Evolutionary conservation across 257 asterid species (phyloP).

Genomic region (Salvia hispanica): DNA sequence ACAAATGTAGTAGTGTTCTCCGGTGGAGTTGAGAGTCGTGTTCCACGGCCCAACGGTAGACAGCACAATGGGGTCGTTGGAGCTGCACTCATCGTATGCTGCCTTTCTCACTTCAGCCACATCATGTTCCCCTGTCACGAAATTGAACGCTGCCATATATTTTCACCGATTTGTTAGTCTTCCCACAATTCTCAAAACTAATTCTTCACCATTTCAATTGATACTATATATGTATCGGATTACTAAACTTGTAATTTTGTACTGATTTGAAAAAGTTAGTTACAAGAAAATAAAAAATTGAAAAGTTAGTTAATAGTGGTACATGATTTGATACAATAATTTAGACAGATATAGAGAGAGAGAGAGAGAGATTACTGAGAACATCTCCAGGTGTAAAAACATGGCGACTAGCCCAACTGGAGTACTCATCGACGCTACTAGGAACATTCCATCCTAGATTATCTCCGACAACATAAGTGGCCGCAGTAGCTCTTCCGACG

Average conservation of each 20-base stretch:
- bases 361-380: constrained; percentile 39
- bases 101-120: constrained; percentile 57
- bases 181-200: neutral
- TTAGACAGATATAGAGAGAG: neutral
- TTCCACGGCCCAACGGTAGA: constrained; percentile 53
- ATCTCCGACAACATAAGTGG: constrained; percentile 58
- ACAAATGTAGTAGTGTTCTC: constrained; percentile 52
- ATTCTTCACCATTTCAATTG: neutral
- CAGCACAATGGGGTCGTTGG: constrained; percentile 38
- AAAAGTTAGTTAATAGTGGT: too few species aligned
- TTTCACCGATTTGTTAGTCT: neutral
- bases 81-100: constrained; percentile 48
- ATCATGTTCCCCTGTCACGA: constrained; percentile 50
- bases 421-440: constrained; percentile 29
- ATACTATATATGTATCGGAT: too few species aligned
- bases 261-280: too few species aligned
- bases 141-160: constrained; percentile 64
- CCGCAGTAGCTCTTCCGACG: constrained; percentile 44
- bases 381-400: constrained; percentile 46
- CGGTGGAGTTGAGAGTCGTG: constrained; percentile 51
- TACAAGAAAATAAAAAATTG: too few species aligned
- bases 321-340: too few species aligned
- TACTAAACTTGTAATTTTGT: too few species aligned
- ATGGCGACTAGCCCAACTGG: constrained; percentile 54
- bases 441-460: constrained; percentile 57